Conservation (phyloP, 352 stramenopile genomes). For the Globisporangium lucens region DNA sequence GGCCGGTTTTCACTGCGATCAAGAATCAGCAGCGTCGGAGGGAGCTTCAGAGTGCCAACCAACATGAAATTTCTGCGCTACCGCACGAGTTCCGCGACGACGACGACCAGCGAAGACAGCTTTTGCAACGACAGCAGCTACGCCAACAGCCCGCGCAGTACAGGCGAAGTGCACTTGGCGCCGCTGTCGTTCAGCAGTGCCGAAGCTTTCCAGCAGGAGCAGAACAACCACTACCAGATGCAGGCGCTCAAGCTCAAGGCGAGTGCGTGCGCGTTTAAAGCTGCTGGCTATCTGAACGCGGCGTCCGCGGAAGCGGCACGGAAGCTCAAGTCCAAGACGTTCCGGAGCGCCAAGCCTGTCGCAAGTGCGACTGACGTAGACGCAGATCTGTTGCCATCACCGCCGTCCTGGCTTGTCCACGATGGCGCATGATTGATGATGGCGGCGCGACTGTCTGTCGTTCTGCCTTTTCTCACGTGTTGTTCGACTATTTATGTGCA, state of each 20-base stretch:
- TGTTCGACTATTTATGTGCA: conserved; percentile 1
- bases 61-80: conserved; percentile 37
- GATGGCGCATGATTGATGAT: conserved; percentile 1
- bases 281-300: conserved; percentile 41
- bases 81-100: conserved; percentile 50
- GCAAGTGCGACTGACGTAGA: conserved; percentile 40
- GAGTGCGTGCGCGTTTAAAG: conserved; percentile 38
- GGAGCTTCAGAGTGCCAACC: conserved; percentile 26
- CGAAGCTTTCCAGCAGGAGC: conserved; percentile 13
- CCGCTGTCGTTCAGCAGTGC: conserved; percentile 19
- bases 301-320: conserved; percentile 52
- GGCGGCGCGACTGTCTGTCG: neutral
- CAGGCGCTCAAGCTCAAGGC: conserved; percentile 31
- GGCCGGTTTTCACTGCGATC: neutral
- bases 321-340: conserved; percentile 40
- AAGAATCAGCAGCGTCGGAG: conserved; percentile 23
- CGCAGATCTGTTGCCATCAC: neutral
- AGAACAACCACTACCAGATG: conserved; percentile 34
- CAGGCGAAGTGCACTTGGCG: conserved; percentile 11
- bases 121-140: conserved; percentile 14
- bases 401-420: neutral
- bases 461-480: neutral
- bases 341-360: conserved; percentile 17
- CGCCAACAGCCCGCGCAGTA: conserved; percentile 19
- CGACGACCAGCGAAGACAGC: conserved; percentile 45